These are phyloP conservation scores for Cupressus sempervirens DNA, from an alignment of 75 land plant genomes.

Conservation along the genomic window DNA sequence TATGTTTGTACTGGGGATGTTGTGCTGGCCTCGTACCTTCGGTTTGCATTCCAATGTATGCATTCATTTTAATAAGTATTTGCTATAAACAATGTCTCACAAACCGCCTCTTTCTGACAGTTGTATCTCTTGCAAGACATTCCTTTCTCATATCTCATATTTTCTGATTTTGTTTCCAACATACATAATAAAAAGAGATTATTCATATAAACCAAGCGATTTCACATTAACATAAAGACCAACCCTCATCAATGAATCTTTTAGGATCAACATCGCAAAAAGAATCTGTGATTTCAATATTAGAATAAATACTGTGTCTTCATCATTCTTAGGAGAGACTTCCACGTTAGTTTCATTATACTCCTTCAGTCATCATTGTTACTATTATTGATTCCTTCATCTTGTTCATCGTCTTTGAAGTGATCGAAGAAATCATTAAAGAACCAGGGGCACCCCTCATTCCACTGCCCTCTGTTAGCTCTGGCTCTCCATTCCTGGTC, in stretches of 20 bases:
- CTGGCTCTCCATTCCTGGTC: constrained; percentile 74
- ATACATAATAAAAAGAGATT: not conserved
- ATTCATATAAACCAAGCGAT: not conserved
- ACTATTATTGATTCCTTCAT: not conserved
- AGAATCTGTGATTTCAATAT: not conserved
- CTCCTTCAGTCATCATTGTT: not conserved
- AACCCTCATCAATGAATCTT: not conserved
- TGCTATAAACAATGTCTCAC: no score
- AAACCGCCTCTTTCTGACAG: no score
- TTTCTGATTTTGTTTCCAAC: not conserved
- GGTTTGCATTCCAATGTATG: no score
- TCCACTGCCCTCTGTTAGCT: constrained; percentile 54
- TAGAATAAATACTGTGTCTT: not conserved
- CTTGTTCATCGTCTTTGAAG: not conserved
- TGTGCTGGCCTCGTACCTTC: no score
- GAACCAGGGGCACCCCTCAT: constrained; percentile 54
- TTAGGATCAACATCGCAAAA: not conserved
- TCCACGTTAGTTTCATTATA: not conserved
- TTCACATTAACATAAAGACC: not conserved
- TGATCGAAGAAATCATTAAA: constrained; percentile 64
- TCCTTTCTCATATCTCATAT: not conserved
- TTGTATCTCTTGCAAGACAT: no score
- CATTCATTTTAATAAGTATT: no score
- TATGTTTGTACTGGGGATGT: no score
- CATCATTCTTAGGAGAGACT: not conserved